A percentile compares a stretch with the other conserved stretches of the same genome.
Conservation (phyloP, 1,284 basidiomycete genomes). For the Apiotrichum sp. region DNA sequence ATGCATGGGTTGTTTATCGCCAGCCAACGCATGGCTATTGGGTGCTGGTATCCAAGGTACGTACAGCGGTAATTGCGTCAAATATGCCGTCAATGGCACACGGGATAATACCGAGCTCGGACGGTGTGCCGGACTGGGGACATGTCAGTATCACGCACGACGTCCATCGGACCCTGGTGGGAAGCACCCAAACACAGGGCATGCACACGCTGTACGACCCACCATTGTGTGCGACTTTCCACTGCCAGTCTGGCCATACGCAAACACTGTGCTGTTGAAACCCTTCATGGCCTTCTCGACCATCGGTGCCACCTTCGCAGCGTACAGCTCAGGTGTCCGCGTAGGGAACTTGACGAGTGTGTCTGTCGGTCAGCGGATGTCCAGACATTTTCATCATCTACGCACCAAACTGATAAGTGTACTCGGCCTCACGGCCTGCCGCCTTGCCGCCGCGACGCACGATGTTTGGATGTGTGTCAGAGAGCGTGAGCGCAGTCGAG, state of each 20-base stretch:
- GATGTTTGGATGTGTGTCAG: conserved; percentile 43
- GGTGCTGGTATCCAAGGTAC: conserved; percentile 1
- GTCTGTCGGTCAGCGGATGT: conserved; percentile 23
- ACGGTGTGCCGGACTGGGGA: conserved; percentile 44
- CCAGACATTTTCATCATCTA: neutral
- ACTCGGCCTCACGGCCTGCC: conserved; percentile 41
- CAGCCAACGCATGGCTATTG: no score
- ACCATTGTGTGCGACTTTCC: conserved; percentile 51
- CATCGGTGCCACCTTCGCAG: conserved; percentile 49
- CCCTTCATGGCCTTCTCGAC: conserved; percentile 53
- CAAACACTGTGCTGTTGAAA: conserved; percentile 54
- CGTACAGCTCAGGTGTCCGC: conserved; percentile 48
- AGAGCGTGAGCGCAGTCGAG: conserved; percentile 32
- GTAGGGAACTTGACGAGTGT: conserved; percentile 45
- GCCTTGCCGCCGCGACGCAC: conserved; percentile 43
- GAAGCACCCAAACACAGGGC: neutral
- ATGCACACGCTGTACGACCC: neutral
- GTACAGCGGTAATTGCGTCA: conserved; percentile 47
- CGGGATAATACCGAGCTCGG: conserved; percentile 54
- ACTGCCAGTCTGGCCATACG: conserved; percentile 49
- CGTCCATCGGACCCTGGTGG: no score
- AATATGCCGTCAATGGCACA: conserved; percentile 54
- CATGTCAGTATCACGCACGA: neutral
- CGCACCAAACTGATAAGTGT: conserved; percentile 45
- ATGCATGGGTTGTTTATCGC: neutral